Evolutionary conservation across 1,284 basidiomycete species (phyloP).

Genomic region (Sanghuangporus sanghuang): DNA sequence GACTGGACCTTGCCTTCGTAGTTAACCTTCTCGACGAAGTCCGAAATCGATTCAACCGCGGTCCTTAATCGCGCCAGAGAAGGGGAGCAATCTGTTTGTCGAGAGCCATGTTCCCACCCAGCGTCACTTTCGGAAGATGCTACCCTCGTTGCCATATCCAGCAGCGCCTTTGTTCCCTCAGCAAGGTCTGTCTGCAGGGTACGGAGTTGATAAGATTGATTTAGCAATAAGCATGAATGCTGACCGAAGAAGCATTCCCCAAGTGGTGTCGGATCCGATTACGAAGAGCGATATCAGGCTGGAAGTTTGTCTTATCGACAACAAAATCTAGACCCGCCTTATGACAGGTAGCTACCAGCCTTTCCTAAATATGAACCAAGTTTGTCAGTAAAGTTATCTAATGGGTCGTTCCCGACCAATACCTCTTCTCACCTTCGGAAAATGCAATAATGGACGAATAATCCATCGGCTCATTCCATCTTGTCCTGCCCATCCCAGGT

Average conservation of each 20-base stretch:
- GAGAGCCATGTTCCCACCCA: neutral
- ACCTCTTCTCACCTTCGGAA: constrained; percentile 52
- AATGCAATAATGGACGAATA: constrained; percentile 57
- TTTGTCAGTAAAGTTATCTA: neutral
- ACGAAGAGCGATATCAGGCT: constrained; percentile 61
- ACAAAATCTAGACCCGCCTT: constrained; percentile 54
- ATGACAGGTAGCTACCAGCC: constrained; percentile 70
- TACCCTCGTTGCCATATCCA: constrained; percentile 5
- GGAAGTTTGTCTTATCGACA: constrained; percentile 64
- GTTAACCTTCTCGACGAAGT: neutral
- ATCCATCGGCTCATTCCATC: constrained; percentile 64
- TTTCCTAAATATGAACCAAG: constrained; percentile 43
- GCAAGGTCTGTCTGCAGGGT: neutral
- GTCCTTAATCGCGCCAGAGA: constrained; percentile 1
- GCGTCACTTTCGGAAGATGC: neutral
- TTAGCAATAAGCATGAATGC: neutral
- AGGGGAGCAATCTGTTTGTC: neutral
- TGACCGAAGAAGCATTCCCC: neutral
- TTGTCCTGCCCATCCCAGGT: constrained; percentile 39
- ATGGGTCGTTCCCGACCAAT: neutral
- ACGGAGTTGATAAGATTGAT: neutral
- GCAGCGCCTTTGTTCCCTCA: neutral
- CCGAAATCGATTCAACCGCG: constrained; percentile 6
- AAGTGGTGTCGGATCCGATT: constrained; percentile 59
- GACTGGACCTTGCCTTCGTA: constrained; percentile 6